Evolutionary conservation across 192 early-diverging fungal species (phyloP), one percentile per base, ranked within the genome.

Genomic region (Entomortierella lignicola): DNA sequence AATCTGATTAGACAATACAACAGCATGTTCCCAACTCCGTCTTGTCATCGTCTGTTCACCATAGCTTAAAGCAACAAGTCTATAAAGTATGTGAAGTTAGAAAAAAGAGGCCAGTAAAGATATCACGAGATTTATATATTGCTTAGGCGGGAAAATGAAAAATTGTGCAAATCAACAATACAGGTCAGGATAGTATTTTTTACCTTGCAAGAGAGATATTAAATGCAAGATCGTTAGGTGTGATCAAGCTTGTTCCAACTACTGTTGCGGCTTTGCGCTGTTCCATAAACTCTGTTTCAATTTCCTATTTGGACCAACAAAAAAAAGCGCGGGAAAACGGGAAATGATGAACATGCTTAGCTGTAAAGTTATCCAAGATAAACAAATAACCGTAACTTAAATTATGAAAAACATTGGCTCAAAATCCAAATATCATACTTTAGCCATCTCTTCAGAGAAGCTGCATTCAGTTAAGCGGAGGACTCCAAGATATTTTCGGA

Each of bases 361-460:
- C 54, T n/a, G n/a, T 43, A 51, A 53, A 39, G 30, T 39, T 34
- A 21, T 25, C 39, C n/a, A n/a, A 32, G 39, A 58, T 34, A 5
- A 34, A 34, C 44, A 55, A 65, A 53, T 8, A 53, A 53, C 10
- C 48, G 20, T 54, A 31, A 55, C 26, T 2, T 26, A 51, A 52
- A 54, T 37, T 48, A 48, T 48, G 6, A 60, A 12, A 32, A 55
- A 32, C 51, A 53, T 30, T 15, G 44, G 15, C 44, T 15, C 15
- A 15, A 47, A 15, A n/a, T n/a, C n/a, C n/a, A n/a, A n/a, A n/a
- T n/a, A 20, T 47, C n/a, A 13, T 81, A 81, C 85, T 63, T 92
- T 84, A 3, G 92, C 91, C 42, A 92, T 81, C 10, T 83, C 68
- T 29, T 91, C 84, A 20, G 91, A 84, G 15, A 94, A 85, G 34